Evolutionary conservation across 2,329 filamentous ascomycete species (phyloP).

Genomic region (Verticillium longisporum): DNA sequence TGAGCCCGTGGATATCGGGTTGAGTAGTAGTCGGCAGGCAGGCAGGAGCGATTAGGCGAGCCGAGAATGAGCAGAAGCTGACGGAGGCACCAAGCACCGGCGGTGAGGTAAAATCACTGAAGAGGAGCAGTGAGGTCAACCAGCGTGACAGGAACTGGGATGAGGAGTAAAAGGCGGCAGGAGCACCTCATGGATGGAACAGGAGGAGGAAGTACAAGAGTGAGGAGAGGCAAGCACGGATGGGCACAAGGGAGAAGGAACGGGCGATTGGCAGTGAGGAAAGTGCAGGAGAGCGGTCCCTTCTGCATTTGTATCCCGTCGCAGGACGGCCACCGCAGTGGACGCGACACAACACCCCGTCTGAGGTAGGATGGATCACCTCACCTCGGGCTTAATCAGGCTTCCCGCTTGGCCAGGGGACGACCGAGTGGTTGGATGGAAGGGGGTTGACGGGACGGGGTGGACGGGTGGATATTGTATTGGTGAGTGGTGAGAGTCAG

Average conservation of each 20-base stretch:
- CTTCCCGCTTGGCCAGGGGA: neutral
- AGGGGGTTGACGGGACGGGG: neutral
- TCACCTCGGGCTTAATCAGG: neutral
- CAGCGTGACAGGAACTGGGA: neutral
- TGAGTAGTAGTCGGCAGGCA: neutral
- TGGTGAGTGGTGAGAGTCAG: neutral
- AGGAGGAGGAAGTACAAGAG: neutral
- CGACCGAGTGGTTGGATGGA: neutral
- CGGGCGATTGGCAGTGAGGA: neutral
- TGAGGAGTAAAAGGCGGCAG: neutral
- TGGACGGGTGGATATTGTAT: neutral
- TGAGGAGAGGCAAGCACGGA: neutral
- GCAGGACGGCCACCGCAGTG: neutral
- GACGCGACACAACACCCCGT: neutral
- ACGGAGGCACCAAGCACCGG: no score
- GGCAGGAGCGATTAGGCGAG: neutral
- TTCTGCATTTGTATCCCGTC: neutral
- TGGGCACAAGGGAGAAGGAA: neutral
- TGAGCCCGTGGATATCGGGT: neutral
- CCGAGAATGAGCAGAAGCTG: no score
- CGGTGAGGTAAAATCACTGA: neutral
- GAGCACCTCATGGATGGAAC: neutral
- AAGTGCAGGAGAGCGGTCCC: neutral
- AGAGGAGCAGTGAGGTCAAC: neutral
- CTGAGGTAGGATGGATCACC: neutral